A percentile compares a stretch with the other conserved stretches of the same genome.
Conservation (phyloP, 176 grass and related monocot genomes). For the Alopecurus myosuroides region DNA sequence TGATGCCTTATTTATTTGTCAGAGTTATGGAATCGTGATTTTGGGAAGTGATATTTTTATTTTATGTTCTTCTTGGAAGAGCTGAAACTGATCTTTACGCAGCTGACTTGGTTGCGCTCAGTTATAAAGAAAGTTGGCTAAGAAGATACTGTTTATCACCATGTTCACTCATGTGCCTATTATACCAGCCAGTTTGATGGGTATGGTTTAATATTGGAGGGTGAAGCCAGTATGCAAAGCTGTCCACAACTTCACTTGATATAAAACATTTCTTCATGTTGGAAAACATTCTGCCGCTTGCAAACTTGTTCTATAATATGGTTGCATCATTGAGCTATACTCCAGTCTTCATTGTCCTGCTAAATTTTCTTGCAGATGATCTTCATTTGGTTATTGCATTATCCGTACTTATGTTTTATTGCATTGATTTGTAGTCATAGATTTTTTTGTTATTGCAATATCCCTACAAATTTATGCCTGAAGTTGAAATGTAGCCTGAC, state of each 20-base stretch:
- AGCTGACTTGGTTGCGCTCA: background rate
- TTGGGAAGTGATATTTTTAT: background rate
- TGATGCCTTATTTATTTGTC: background rate
- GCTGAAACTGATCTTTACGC: background rate
- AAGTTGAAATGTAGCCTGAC: constrained; percentile 16
- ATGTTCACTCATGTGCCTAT: background rate
- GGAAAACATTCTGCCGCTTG: background rate
- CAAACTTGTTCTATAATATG: background rate
- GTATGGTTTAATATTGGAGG: background rate
- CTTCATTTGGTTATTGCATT: background rate
- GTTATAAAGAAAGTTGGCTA: background rate
- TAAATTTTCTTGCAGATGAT: background rate
- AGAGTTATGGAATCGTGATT: background rate
- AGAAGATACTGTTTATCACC: background rate
- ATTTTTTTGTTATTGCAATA: background rate
- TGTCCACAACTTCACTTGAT: background rate
- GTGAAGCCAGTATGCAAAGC: background rate
- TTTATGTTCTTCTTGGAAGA: background rate
- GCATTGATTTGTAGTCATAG: background rate
- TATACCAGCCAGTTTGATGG: background rate
- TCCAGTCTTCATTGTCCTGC: background rate
- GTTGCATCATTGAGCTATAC: background rate
- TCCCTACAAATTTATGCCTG: constrained; percentile 5
- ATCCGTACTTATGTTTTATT: background rate
- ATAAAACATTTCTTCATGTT: background rate